Conservation (phyloP, 2,329 filamentous ascomycete species). For the Monosporascus sp. region DNA sequence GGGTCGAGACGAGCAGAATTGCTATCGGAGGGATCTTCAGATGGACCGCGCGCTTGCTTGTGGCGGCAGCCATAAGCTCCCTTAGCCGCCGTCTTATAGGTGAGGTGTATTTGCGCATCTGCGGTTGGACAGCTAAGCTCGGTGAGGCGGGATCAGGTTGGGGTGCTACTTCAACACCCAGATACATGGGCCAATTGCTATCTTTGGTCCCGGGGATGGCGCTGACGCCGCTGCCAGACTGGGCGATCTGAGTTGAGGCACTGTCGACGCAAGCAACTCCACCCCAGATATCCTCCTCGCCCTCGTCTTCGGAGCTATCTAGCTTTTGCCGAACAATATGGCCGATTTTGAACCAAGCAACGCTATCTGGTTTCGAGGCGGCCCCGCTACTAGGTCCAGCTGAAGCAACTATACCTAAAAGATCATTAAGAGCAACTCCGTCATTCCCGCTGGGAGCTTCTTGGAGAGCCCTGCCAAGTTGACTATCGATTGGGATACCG, state of each 20-base stretch:
- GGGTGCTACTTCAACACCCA: constrained; percentile 67
- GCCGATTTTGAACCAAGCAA: constrained; percentile 91
- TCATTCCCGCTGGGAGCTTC: constrained; percentile 56
- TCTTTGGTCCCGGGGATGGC: constrained; percentile 70
- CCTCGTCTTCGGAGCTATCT: constrained; percentile 50
- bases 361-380: constrained; percentile 45
- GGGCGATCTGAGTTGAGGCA: constrained; percentile 80
- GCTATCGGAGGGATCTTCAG: constrained; percentile 83
- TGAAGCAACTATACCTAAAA: constrained; percentile 47
- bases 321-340: constrained; percentile 57
- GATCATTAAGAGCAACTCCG: constrained; percentile 68
- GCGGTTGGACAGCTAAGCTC: constrained; percentile 38
- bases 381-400: constrained; percentile 28
- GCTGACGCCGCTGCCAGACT: constrained; percentile 81
- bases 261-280: constrained; percentile 83
- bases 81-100: constrained; percentile 66
- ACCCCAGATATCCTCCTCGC: constrained; percentile 72
- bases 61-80: constrained; percentile 82
- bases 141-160: constrained; percentile 37
- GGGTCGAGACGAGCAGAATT: constrained; percentile 83
- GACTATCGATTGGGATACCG: constrained; percentile 82
- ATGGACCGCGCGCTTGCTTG: constrained; percentile 79
- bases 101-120: constrained; percentile 46
- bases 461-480: constrained; percentile 75
- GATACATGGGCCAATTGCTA: constrained; percentile 85